Evolutionary conservation across 2,329 filamentous ascomycete species (phyloP), one percentile per base, ranked within the genome.

Genomic region (Amylocarpus encephaloides): DNA sequence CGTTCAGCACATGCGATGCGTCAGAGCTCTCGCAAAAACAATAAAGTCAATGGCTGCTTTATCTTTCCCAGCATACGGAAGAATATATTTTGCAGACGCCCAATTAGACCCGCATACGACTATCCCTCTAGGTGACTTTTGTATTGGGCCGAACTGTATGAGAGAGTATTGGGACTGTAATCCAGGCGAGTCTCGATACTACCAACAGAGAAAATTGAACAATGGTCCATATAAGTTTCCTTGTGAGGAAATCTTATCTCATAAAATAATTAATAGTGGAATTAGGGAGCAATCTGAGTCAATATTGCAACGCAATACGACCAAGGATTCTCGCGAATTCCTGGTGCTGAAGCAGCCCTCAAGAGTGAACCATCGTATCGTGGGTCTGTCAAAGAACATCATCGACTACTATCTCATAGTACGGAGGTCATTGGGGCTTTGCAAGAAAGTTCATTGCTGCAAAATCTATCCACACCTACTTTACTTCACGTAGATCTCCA

Each of bases 401-500:
- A 62, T 12, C 43, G 57, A 6, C 59, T 72, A 15, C 58, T 72
- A 13, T 49, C 66, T 45, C 10, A 53, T 19, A 56, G 60, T 50
- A 61, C 62, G 22, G 41, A 52, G 40, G 56, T 69, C 7, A 52
- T 71, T 4, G 61, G 62, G 29, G 42, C 57, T 48, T 62, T 71
- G 46, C 54, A 56, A n/a, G 33, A 56, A 36, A 54, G 65, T 53
- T 47, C 59, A 50, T 43, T 45, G 4, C 63, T 71, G 15, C 49
- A 59, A 44, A 51, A 64, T 30, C 56, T 59, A 42, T 56, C 65
- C 53, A 50, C 34, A 26, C 67, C 66, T 32, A 59, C 64, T 3
- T 53, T 73, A 2, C 66, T 69, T 46, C 69, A 73, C 49, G 64
- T 66, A 12, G 69, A 73, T 57, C 51, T 72, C 35, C 64, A 71